Evolutionary conservation across 2,329 filamentous ascomycete genomes (phyloP), one percentile per base, ranked within the genome.

Genomic region (Epichloe gansuensis): DNA sequence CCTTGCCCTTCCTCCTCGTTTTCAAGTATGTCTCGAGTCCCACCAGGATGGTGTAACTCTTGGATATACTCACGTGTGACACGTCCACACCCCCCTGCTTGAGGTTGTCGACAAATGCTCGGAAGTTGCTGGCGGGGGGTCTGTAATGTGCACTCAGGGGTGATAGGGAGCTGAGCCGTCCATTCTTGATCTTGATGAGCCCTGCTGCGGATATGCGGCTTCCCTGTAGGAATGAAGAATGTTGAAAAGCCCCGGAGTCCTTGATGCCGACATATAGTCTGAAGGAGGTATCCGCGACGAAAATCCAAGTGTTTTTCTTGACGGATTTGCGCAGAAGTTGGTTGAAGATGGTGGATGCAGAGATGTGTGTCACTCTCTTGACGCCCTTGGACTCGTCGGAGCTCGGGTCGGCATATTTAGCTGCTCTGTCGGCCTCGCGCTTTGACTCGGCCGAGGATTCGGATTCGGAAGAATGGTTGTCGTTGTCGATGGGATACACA

Each of bases 241-340:
- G 90, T 61, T 95, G 90, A 61, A 96, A 96, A 4, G 86, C 82
- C 11, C 90, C 90, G 4, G 82, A 85, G 64, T 87, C 81, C 63
- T 96, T 95, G 71, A 95, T 93, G 47, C 89, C 89, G 36, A 95
- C 81, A 64, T 95, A 95, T 0, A 95, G 73, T 1, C 87, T 81
- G 65, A 90, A 93, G 1, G 80, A 84, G 1, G 87, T 91, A 67
- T 95, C 89, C 25, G 86, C 85, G 7, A 90, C 89, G 61, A 95
- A 96, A 57, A 95, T 94, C 90, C 90, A 95, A 4, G 87, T 93
- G 61, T 91, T 90, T 56, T 89, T 89, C 66, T 83, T 86, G 40
- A 89, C 85, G 0, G 85, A 83, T 57, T 87, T 85, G 54, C 87
- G 80, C 15, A 93, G 74, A 5, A 95, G 73, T 56, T 86, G 85